Conservation (phyloP, 371 early-diverging fungal genomes). For the Batkoa obscura region DNA sequence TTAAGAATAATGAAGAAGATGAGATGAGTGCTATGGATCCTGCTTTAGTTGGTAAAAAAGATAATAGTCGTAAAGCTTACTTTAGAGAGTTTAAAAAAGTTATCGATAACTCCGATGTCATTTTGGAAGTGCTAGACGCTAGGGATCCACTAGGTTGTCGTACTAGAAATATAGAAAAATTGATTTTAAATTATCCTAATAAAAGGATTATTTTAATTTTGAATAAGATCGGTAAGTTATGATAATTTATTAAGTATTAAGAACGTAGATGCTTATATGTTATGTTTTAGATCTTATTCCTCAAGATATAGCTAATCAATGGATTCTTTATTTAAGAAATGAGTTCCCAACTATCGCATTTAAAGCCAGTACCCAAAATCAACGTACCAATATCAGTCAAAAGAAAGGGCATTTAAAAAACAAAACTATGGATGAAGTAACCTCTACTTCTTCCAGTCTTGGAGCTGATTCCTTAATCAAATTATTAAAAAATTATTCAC, state of each 20-base stretch:
- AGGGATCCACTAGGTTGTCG: conserved; percentile 92
- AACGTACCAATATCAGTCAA: conserved; percentile 72
- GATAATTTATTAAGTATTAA: conserved; percentile 8
- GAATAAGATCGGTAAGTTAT: conserved; percentile 73
- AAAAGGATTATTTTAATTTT: conserved; percentile 90
- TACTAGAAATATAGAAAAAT: conserved; percentile 68
- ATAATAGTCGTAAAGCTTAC: conserved; percentile 81
- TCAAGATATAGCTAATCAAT: conserved; percentile 66
- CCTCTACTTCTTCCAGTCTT: conserved; percentile 44
- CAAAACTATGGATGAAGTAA: conserved; percentile 34
- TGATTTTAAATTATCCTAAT: conserved; percentile 67
- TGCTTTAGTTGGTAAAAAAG: conserved; percentile 50
- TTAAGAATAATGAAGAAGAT: conserved; percentile 20
- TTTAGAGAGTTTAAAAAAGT: conserved; percentile 90
- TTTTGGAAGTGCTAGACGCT: conserved; percentile 95
- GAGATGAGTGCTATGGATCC: conserved; percentile 29
- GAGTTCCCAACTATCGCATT: conserved; percentile 93
- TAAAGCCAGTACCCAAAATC: conserved; percentile 88
- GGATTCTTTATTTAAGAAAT: conserved; percentile 85
- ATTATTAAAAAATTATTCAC: conserved; percentile 89
- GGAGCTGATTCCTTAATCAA: conserved; percentile 82
- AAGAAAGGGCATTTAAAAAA: conserved; percentile 31
- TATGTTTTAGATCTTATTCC: conserved; percentile 70
- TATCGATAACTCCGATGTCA: conserved; percentile 89
- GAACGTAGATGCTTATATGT: too few relatives aligned